A percentile compares a stretch with the other conserved stretches of the same genome.
These are phyloP conservation scores for Colletotrichum ledebouriae DNA, from an alignment of 2,329 filamentous ascomycete species.

Conservation along the genomic window DNA sequence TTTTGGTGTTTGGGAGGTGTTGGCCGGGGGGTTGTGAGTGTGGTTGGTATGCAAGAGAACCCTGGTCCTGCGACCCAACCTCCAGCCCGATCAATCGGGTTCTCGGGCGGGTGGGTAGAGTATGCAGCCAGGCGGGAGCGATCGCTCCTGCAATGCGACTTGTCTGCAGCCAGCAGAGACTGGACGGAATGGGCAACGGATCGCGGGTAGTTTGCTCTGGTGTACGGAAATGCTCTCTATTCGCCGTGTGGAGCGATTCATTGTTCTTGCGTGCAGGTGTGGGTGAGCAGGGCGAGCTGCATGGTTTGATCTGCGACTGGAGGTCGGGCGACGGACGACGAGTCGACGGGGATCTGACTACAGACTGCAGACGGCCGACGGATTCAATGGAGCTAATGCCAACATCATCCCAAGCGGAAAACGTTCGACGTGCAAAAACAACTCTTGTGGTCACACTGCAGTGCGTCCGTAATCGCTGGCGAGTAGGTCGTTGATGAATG, in stretches of 20 bases:
- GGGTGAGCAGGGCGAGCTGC: slow-evolving; percentile 35
- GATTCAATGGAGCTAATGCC: slow-evolving; percentile 9
- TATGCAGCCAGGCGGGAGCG: not conserved
- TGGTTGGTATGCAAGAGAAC: not conserved
- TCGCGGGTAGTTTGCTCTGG: slow-evolving; percentile 14
- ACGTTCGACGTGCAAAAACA: slow-evolving; percentile 5
- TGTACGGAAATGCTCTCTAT: not conserved
- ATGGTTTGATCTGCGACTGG: slow-evolving; percentile 28
- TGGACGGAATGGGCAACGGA: slow-evolving; percentile 3
- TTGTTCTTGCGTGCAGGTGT: slow-evolving; percentile 22
- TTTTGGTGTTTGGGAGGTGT: slow-evolving; percentile 24
- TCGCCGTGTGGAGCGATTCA: slow-evolving; percentile 26
- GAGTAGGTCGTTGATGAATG: too few relatives aligned
- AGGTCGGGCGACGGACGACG: slow-evolving; percentile 2
- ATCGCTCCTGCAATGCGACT: slow-evolving; percentile 27
- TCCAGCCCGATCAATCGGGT: slow-evolving; percentile 25
- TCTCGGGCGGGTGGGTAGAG: slow-evolving; percentile 21
- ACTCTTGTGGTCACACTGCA: not conserved
- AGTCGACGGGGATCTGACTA: not conserved
- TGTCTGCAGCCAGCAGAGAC: slow-evolving; percentile 25
- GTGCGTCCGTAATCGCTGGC: not conserved
- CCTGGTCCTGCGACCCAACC: slow-evolving; percentile 33
- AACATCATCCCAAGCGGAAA: not conserved
- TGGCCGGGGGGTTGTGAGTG: not conserved
- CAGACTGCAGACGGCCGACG: not conserved